phyloP scores from a whole-genome alignment of 345 rosid genomes.

The Hibiscus syriacus region DNA sequence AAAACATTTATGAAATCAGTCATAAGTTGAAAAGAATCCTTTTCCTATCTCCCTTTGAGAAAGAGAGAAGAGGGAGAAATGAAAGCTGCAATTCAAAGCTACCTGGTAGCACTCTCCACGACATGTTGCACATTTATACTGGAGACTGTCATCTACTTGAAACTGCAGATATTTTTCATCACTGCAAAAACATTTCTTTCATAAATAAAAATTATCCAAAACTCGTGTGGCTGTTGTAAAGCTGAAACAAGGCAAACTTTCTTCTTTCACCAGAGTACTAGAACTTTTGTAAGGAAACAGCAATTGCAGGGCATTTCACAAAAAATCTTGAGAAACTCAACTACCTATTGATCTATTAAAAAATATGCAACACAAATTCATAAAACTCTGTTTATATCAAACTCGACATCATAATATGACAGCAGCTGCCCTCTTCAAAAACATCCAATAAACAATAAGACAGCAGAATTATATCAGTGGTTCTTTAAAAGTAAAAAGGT shows the following conservation, averaged over 20 bases:
- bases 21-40: neutral
- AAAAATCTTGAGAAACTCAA: neutral
- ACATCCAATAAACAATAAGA: neutral
- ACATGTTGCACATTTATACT: slow-evolving; percentile 85
- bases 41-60: neutral
- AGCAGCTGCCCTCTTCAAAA: neutral
- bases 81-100: neutral
- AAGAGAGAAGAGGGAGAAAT: neutral
- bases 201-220: slow-evolving; percentile 10
- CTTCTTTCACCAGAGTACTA: neutral
- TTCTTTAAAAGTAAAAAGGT: slow-evolving; percentile 11
- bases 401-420: neutral
- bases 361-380: neutral
- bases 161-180: slow-evolving; percentile 85
- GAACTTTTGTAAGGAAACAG: neutral
- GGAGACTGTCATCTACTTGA: slow-evolving; percentile 94
- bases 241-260: neutral
- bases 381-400: neutral
- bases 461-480: neutral
- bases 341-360: neutral
- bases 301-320: neutral
- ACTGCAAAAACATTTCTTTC: slow-evolving; percentile 42
- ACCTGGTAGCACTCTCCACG: slow-evolving; percentile 98
- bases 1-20: slow-evolving; percentile 30
- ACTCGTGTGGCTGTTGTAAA: neutral